Conservation (phyloP, 768 basidiomycete species). For the Mycena leptocephala region DNA sequence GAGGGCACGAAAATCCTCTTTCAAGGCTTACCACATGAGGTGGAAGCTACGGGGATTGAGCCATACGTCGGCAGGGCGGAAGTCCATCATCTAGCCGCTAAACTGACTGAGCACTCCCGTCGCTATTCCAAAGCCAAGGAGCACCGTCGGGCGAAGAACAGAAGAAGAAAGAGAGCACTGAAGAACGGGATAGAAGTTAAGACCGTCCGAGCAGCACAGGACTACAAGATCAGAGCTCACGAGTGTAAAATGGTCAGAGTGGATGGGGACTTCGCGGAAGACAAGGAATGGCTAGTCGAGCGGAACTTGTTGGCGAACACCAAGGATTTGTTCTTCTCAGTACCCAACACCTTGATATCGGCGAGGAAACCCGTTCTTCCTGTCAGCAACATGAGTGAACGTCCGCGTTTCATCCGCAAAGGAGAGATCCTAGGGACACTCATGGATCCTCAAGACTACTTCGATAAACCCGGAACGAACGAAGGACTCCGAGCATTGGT, state of each 20-base stretch:
- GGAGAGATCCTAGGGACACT: not conserved
- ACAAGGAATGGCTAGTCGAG: not conserved
- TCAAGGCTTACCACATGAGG: not conserved
- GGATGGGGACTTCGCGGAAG: not conserved
- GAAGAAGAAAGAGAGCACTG: not conserved
- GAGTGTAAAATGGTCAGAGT: not conserved
- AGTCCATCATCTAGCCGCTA: not conserved
- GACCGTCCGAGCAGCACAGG: not conserved
- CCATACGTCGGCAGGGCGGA: not conserved
- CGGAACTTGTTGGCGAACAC: not conserved
- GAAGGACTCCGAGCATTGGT: not conserved
- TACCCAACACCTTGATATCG: not conserved
- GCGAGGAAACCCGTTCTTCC: not conserved
- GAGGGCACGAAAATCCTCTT: not conserved
- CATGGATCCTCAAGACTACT: not conserved
- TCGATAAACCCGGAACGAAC: not conserved
- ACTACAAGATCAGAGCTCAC: not conserved
- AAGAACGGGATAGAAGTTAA: not conserved
- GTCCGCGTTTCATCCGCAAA: not conserved
- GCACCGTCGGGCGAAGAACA: not conserved
- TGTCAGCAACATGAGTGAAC: not conserved
- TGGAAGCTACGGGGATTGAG: not conserved
- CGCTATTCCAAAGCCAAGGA: not conserved
- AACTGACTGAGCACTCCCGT: not conserved
- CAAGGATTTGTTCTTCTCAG: not conserved